Percentiles rank a stretch among this genome's conserved stretches.
These are phyloP conservation scores for Ceratocystis smalleyi DNA, from an alignment of 2,329 filamentous ascomycete species.

Conservation along the genomic window DNA sequence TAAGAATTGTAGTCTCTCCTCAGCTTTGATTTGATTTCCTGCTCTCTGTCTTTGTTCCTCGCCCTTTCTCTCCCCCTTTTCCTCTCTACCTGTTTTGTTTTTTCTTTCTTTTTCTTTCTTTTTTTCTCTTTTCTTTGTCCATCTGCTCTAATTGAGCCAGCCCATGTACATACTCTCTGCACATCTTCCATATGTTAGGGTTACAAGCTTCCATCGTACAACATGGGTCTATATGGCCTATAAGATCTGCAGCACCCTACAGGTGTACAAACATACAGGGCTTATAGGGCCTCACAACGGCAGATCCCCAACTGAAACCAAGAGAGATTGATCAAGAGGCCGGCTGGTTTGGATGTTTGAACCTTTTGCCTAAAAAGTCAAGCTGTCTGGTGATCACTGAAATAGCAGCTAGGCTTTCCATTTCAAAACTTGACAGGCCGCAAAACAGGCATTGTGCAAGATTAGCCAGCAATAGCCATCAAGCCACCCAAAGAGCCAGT, in stretches of 20 bases:
- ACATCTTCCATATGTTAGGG: background rate
- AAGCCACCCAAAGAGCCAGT: background rate
- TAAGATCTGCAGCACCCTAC: conserved; percentile 3
- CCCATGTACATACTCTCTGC: background rate
- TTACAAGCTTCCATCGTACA: background rate
- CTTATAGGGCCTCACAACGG: conserved; percentile 1
- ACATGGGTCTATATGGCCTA: background rate
- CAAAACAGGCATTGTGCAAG: background rate
- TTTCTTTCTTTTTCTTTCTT: too few species aligned
- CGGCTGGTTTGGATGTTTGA: background rate
- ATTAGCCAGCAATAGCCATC: background rate
- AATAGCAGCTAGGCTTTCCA: background rate
- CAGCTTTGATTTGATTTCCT: background rate
- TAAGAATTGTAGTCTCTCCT: too few species aligned
- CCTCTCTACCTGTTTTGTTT: too few species aligned
- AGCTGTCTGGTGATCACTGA: background rate
- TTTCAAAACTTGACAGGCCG: background rate
- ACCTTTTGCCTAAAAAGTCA: background rate
- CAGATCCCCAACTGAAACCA: conserved; percentile 7
- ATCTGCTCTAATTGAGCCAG: background rate
- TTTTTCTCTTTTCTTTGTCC: background rate
- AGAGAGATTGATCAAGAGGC: background rate
- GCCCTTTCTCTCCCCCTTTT: background rate
- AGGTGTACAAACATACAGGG: background rate
- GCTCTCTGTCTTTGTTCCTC: background rate